These are phyloP conservation scores for Trifolium subterraneum DNA, from an alignment of 306 rosid genomes.

Conservation along the genomic window DNA sequence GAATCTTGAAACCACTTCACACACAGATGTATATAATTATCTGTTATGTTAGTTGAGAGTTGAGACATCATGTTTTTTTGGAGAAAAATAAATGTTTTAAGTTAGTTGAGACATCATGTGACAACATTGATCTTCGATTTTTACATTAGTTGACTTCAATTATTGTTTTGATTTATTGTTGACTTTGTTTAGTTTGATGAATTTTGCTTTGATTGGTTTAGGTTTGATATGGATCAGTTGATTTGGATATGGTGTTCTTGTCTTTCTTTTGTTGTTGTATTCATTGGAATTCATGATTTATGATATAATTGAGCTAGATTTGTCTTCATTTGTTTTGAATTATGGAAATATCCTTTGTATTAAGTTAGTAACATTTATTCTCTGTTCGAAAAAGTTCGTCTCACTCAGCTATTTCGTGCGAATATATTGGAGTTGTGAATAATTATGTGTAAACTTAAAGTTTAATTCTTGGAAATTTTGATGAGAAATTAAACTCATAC, in stretches of 20 bases:
- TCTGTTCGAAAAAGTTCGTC: slow-evolving; percentile 17
- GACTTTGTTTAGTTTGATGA: slow-evolving; percentile 39
- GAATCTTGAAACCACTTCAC: neutral
- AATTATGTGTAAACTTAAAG: slow-evolving; percentile 24
- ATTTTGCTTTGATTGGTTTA: slow-evolving; percentile 20
- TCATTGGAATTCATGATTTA: neutral
- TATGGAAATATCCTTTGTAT: neutral
- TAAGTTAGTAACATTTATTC: slow-evolving; percentile 22
- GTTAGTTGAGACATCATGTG: neutral
- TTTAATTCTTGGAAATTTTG: slow-evolving; percentile 14
- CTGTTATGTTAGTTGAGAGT: neutral
- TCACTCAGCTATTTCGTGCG: slow-evolving; percentile 21
- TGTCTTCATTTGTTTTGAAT: slow-evolving; percentile 1
- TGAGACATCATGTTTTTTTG: neutral
- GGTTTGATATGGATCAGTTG: slow-evolving; percentile 18
- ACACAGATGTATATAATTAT: no score
- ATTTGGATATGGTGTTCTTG: slow-evolving; percentile 3
- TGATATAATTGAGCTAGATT: slow-evolving; percentile 34
- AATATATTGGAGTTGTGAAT: neutral
- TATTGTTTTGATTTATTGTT: slow-evolving; percentile 21
- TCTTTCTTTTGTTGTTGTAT: neutral
- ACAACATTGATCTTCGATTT: slow-evolving; percentile 11
- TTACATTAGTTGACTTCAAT: slow-evolving; percentile 11
- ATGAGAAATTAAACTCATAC: neutral
- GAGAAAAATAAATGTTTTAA: neutral